Evolutionary conservation across 257 asterid species (phyloP).

Genomic region (Cordia subcordata): DNA sequence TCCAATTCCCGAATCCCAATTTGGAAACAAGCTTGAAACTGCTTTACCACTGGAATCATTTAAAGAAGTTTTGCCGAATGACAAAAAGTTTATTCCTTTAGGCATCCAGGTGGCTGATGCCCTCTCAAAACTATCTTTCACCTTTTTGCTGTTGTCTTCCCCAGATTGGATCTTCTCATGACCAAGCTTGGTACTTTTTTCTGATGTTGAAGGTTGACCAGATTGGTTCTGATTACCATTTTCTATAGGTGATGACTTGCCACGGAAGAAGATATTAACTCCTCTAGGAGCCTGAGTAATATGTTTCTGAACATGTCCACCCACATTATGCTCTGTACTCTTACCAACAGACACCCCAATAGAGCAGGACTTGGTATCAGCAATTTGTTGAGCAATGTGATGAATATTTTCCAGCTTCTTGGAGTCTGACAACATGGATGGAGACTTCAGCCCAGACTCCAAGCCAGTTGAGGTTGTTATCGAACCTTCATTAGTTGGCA

Average conservation of each 20-base stretch:
- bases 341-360: constrained; percentile 26
- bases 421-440: constrained; percentile 26
- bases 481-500: constrained; percentile 31
- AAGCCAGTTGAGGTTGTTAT: constrained; percentile 19
- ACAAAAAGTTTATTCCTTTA: constrained; percentile 75
- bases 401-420: constrained; percentile 26
- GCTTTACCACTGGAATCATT: constrained; percentile 36
- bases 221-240: constrained; percentile 30
- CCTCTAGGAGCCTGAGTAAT: constrained; percentile 56
- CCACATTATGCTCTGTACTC: constrained; percentile 25
- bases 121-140: constrained; percentile 24
- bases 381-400: constrained; percentile 21
- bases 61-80: constrained; percentile 52
- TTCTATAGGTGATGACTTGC: constrained; percentile 24
- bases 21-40: constrained; percentile 26
- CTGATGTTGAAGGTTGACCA: constrained; percentile 26
- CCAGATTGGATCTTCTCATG: constrained; percentile 12
- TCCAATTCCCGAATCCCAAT: constrained; percentile 18
- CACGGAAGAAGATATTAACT: constrained; percentile 39
- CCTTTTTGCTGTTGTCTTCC: constrained; percentile 21
- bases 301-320: constrained; percentile 25
- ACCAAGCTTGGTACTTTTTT: constrained; percentile 21
- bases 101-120: constrained; percentile 39
- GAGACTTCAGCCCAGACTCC: constrained; percentile 34
- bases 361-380: constrained; percentile 25